phyloP scores from a whole-genome alignment of 139 green algal genomes.

The Chlorella ohadii region DNA sequence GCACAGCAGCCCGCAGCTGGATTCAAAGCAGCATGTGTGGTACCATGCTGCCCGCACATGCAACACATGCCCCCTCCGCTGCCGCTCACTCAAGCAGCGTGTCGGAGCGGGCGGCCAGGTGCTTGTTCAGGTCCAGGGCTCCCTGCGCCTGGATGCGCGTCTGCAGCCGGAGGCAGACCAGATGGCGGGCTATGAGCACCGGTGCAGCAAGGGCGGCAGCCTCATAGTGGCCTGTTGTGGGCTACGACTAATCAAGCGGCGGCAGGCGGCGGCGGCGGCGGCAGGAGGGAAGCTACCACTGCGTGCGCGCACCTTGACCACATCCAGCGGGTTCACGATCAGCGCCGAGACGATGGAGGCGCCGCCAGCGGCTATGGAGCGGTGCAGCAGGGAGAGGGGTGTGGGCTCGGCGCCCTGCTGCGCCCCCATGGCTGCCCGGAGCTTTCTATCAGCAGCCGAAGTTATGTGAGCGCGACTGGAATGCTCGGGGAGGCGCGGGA shows the following conservation, averaged over 20 bases:
- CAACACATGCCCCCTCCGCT: neutral
- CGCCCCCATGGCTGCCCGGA: neutral
- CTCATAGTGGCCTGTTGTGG: too few relatives aligned
- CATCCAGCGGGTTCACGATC: conserved; percentile 86
- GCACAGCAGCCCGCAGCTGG: neutral
- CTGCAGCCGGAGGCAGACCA: conserved; percentile 38
- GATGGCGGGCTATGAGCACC: neutral
- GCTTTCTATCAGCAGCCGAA: too few relatives aligned
- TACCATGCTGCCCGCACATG: neutral
- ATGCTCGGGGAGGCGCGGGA: too few relatives aligned
- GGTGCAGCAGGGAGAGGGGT: conserved; percentile 17
- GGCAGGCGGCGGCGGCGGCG: neutral
- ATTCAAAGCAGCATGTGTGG: neutral
- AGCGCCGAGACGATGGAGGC: conserved; percentile 72
- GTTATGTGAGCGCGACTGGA: too few relatives aligned
- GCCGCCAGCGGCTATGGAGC: conserved; percentile 64
- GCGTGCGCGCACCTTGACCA: conserved; percentile 73
- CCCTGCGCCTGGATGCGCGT: conserved; percentile 73
- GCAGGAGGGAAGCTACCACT: neutral
- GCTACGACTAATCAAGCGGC: too few relatives aligned
- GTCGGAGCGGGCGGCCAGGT: neutral
- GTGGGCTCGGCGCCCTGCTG: neutral
- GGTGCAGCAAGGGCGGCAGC: neutral
- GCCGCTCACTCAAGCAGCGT: conserved; percentile 47
- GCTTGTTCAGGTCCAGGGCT: neutral